Evolutionary conservation across 2,329 filamentous ascomycete species (phyloP).

Genomic region (Arthrinium phaeospermum): DNA sequence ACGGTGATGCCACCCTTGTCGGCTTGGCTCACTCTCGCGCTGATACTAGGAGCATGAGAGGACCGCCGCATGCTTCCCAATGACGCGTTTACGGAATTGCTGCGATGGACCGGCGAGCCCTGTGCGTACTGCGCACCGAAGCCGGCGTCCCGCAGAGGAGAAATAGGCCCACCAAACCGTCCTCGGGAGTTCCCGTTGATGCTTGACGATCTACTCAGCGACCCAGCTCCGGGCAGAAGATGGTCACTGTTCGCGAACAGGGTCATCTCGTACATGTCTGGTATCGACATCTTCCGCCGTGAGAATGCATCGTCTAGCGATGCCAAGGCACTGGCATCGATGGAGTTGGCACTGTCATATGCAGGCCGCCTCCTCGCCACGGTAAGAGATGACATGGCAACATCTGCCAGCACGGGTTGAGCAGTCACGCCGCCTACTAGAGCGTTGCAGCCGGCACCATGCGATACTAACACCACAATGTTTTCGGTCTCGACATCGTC

Average conservation of each 20-base stretch:
- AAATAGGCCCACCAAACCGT: constrained; percentile 45
- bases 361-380: constrained; percentile 74
- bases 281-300: constrained; percentile 48
- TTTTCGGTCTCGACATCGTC: constrained; percentile 70
- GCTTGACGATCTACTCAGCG: constrained; percentile 37
- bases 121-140: constrained; percentile 45
- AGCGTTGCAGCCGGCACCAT: constrained; percentile 95
- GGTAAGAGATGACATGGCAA: constrained; percentile 88
- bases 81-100: constrained; percentile 51
- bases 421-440: constrained; percentile 90
- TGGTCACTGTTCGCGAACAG: constrained; percentile 79
- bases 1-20: constrained; percentile 45
- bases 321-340: constrained; percentile 28
- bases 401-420: constrained; percentile 88
- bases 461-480: constrained; percentile 86
- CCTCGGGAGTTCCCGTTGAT: constrained; percentile 44
- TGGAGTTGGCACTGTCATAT: constrained; percentile 41
- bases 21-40: constrained; percentile 29
- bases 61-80: constrained; percentile 42
- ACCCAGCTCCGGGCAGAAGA: constrained; percentile 55
- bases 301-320: constrained; percentile 36
- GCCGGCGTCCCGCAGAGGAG: constrained; percentile 38
- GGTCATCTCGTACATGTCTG: constrained; percentile 74
- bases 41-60: constrained; percentile 29
- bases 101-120: constrained; percentile 47